A percentile compares a stretch with the other conserved stretches of the same genome.
Evolutionary conservation across 2,329 filamentous ascomycete species (phyloP).

Genomic region (Cladosporium oxysporum): DNA sequence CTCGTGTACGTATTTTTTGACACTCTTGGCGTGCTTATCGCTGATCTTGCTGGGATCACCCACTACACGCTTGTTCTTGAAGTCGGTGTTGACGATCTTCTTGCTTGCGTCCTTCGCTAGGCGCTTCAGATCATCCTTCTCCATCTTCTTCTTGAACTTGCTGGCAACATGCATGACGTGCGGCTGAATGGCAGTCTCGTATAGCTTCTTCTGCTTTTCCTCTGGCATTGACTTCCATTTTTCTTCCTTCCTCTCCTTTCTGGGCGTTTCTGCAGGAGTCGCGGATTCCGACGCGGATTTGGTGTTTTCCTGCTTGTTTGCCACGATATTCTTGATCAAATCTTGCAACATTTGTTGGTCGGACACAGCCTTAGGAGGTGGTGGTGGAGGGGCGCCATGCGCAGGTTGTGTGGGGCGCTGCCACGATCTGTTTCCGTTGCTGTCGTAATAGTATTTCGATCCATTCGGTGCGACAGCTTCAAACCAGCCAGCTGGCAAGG

Average conservation of each 20-base stretch:
- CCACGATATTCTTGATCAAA: conserved; percentile 66
- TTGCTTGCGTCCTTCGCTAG: conserved; percentile 69
- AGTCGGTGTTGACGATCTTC: conserved; percentile 88
- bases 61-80: conserved; percentile 80
- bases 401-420: conserved; percentile 71
- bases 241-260: conserved; percentile 59
- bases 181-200: conserved; percentile 86
- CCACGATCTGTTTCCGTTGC: conserved; percentile 78
- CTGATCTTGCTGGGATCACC: conserved; percentile 75
- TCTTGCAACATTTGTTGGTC: conserved; percentile 78
- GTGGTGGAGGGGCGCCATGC: conserved; percentile 56
- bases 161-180: conserved; percentile 83
- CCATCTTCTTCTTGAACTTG: conserved; percentile 83
- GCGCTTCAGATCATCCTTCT: conserved; percentile 72
- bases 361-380: conserved; percentile 65
- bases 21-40: conserved; percentile 75
- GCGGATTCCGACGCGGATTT: conserved; percentile 58
- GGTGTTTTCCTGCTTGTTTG: conserved; percentile 63
- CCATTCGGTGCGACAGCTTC: conserved; percentile 70
- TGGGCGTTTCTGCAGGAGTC: conserved; percentile 64
- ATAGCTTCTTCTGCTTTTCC: conserved; percentile 93
- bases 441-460: conserved; percentile 82
- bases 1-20: conserved; percentile 80
- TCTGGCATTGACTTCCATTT: conserved; percentile 69
- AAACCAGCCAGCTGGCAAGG: conserved; percentile 84